phyloP scores from a whole-genome alignment of 2,329 filamentous ascomycete species.

The Hirsutella minnesotensis region DNA sequence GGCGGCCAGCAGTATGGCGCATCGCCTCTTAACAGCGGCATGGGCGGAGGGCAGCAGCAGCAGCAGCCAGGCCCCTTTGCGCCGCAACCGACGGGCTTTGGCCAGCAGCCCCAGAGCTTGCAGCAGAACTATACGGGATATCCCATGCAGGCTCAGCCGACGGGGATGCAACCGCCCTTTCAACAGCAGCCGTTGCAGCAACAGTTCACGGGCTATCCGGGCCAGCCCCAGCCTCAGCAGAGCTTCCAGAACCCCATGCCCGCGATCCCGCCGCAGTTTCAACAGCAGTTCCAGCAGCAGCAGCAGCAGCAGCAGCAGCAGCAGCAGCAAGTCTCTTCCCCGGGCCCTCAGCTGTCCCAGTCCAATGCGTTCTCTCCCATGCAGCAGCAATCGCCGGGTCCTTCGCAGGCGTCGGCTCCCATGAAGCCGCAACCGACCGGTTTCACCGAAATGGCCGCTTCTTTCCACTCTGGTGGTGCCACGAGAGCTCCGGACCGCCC shows the following conservation, averaged over 20 bases:
- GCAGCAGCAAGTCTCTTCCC: constrained; percentile 30
- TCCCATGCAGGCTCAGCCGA: constrained; percentile 33
- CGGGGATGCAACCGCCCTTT: constrained; percentile 41
- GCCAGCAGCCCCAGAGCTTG: constrained; percentile 27
- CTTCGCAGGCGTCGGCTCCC: constrained; percentile 41
- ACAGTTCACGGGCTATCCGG: constrained; percentile 56
- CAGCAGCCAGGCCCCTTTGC: constrained; percentile 44
- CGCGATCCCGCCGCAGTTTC: constrained; percentile 46
- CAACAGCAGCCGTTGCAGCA: constrained; percentile 56
- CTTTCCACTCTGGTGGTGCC: constrained; percentile 43
- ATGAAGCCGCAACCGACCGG: constrained; percentile 56
- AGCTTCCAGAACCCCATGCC: constrained; percentile 49
- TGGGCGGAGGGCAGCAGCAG: constrained; percentile 31
- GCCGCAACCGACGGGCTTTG: constrained; percentile 49
- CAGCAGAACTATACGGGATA: constrained; percentile 52
- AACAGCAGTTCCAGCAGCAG: constrained; percentile 46
- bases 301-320: constrained; percentile 20
- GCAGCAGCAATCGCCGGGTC: constrained; percentile 35
- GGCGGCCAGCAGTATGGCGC: constrained; percentile 39
- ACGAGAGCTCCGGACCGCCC: constrained; percentile 32
- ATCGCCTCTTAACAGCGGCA: constrained; percentile 36
- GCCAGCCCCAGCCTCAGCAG: constrained; percentile 39
- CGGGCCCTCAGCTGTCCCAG: constrained; percentile 21
- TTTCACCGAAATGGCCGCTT: constrained; percentile 55
- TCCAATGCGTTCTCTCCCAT: constrained; percentile 26